phyloP scores from a whole-genome alignment of 2,329 filamentous ascomycete genomes.

The Seiridium unicorne region DNA sequence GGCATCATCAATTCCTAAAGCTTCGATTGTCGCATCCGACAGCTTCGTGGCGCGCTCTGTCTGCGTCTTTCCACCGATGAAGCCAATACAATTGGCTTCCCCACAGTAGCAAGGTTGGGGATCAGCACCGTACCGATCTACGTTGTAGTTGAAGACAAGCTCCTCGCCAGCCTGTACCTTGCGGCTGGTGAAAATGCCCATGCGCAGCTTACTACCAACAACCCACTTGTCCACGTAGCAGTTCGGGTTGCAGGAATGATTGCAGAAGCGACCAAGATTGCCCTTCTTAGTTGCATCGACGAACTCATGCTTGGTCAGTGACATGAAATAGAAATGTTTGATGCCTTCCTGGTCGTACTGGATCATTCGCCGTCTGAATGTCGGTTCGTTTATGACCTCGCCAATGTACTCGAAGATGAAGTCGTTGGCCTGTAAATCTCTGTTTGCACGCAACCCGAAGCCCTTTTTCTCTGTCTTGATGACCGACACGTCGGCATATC shows the following conservation, averaged over 20 bases:
- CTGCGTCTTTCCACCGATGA: slow-evolving; percentile 96
- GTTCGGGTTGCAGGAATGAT: slow-evolving; percentile 98
- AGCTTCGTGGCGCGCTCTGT: slow-evolving; percentile 93
- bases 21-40: slow-evolving; percentile 85
- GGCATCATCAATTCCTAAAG: slow-evolving; percentile 88
- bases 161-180: slow-evolving; percentile 86
- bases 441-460: slow-evolving; percentile 82
- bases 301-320: slow-evolving; percentile 91
- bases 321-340: slow-evolving; percentile 99
- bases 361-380: slow-evolving; percentile 85
- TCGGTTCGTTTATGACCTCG: slow-evolving; percentile 92
- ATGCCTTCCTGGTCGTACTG: slow-evolving; percentile 96
- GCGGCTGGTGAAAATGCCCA: slow-evolving; percentile 96
- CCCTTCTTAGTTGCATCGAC: slow-evolving; percentile 97
- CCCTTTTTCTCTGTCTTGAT: slow-evolving; percentile 99
- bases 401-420: slow-evolving; percentile 99
- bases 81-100: slow-evolving; percentile 91
- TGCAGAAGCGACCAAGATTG: slow-evolving; percentile 95
- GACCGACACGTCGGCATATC: slow-evolving; percentile 88
- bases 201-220: slow-evolving; percentile 92
- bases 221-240: slow-evolving; percentile 99
- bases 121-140: slow-evolving; percentile 95
- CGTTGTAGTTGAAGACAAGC: slow-evolving; percentile 98
- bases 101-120: slow-evolving; percentile 96
- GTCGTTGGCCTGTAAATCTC: slow-evolving; percentile 74